phyloP scores from a whole-genome alignment of 768 basidiomycete species.

The Tylopilus intermedius region DNA sequence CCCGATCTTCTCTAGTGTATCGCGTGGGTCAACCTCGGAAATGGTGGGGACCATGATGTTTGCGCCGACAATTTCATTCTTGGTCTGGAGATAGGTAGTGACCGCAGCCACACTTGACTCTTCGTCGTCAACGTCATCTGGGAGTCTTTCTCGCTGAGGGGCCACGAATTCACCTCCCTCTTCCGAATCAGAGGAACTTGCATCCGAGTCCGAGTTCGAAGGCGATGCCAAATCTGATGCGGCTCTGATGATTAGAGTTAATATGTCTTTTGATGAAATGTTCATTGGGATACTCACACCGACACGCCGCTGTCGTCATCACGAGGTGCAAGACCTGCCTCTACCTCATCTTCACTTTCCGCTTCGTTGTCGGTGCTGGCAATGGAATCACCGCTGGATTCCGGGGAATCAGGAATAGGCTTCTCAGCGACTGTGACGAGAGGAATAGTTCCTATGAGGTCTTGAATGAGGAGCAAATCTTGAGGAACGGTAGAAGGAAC shows the following conservation, averaged over 20 bases:
- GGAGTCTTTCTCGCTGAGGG: constrained; percentile 7
- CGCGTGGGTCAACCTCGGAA: constrained; percentile 56
- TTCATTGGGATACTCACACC: constrained; percentile 16
- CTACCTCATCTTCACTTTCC: constrained; percentile 71
- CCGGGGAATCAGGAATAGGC: neutral
- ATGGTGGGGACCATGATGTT: constrained; percentile 61
- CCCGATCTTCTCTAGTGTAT: constrained; percentile 69
- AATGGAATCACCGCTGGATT: constrained; percentile 42
- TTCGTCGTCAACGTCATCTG: constrained; percentile 45
- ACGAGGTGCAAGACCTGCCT: constrained; percentile 49
- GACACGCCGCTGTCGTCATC: constrained; percentile 35
- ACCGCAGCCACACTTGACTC: constrained; percentile 39
- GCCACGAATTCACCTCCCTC: constrained; percentile 7
- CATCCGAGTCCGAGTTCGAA: constrained; percentile 29
- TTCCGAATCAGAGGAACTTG: constrained; percentile 21
- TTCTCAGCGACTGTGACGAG: neutral
- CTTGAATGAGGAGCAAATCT: constrained; percentile 70
- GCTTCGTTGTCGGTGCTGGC: constrained; percentile 48
- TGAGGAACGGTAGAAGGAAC: constrained; percentile 61
- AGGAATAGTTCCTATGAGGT: constrained; percentile 44
- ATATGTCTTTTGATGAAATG: constrained; percentile 7
- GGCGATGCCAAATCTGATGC: constrained; percentile 35
- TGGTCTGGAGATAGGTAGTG: constrained; percentile 53
- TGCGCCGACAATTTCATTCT: constrained; percentile 62
- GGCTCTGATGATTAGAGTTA: constrained; percentile 24